phyloP scores from a whole-genome alignment of 345 rosid genomes.

The Gynandropsis gynandra region DNA sequence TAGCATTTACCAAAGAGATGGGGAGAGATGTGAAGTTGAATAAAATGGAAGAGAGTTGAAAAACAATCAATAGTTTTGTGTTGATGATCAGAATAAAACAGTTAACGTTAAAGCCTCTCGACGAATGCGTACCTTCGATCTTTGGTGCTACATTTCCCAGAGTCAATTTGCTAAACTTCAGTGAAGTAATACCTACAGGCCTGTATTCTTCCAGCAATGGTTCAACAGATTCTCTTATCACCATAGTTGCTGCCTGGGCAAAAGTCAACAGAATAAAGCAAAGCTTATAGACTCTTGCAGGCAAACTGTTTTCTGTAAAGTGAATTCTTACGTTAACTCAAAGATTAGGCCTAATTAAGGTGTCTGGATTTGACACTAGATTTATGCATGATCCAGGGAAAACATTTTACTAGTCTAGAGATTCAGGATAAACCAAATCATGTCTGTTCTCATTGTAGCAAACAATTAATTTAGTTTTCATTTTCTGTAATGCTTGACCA shows the following conservation, averaged over 20 bases:
- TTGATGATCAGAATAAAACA: too few species aligned
- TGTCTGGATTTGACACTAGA: not conserved
- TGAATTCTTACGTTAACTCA: not conserved
- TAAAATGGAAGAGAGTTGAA: constrained; percentile 2
- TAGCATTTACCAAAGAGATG: constrained; percentile 1
- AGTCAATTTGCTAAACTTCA: constrained; percentile 81
- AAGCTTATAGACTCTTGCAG: constrained; percentile 9
- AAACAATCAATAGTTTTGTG: not conserved
- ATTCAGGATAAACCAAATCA: constrained; percentile 13
- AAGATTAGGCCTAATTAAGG: too few species aligned
- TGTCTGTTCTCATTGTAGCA: not conserved
- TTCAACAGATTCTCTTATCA: constrained; percentile 92
- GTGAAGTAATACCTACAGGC: constrained; percentile 89
- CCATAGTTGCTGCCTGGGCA: constrained; percentile 83
- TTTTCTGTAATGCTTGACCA: constrained; percentile 1
- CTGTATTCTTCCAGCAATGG: constrained; percentile 93
- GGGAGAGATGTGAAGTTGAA: constrained; percentile 2
- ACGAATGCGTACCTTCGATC: constrained; percentile 69
- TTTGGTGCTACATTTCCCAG: constrained; percentile 96
- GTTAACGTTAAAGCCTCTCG: constrained; percentile 2
- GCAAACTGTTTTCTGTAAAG: constrained; percentile 7
- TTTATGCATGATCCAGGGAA: constrained; percentile 10
- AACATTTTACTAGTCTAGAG: constrained; percentile 3
- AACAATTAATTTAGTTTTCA: not conserved
- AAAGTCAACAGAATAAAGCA: constrained; percentile 20